Base-by-base conservation (phyloP, 306 rosid genomes). In the Styphnolobium japonicum region DNA sequence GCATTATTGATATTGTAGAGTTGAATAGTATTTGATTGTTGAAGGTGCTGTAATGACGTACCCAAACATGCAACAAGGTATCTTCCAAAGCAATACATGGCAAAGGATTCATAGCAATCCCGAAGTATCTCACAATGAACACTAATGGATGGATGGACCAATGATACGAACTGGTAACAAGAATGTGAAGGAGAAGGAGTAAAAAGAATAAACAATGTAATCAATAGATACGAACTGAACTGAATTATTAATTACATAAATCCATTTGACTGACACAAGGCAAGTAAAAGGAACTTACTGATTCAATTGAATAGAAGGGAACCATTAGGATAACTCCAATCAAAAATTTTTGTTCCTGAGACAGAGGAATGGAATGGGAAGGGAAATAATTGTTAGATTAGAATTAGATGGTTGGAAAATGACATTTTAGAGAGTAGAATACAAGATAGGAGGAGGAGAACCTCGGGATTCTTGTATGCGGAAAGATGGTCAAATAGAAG, bases 1-100 rank as follows among this genome's bases (percentile, higher is more conserved):
- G n/a, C n/a, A n/a, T n/a, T n/a, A n/a, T n/a, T n/a, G n/a, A n/a
- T n/a, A n/a, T n/a, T n/a, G n/a, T n/a, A n/a, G n/a, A n/a, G n/a
- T n/a, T n/a, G n/a, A n/a, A n/a, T n/a, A n/a, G 16, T 66, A 21
- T 66, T 29, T 27, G 46, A 75, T 43, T n/a, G 9, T 12, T 43
- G 15, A 55, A 48, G 77, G 75, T 40, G 25, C 62, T n/a, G 5
- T 58, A 76, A 74, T 45, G 37, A 76, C 91, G 23, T 90, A 90
- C 95, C 95, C 69, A 90, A 83, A 84, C 99, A 96, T 29, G 99
- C 99, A 81, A 96, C 87, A 58, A 96, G 94, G 86, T 96, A 96
- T 87, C 98, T 90, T 86, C 98, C 98, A 83, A 96, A 96, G 92
- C 99, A 96, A 92, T 96, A 96, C 99, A 96, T 96, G 79, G 99